Percentiles rank a stretch among this genome's conserved stretches.
These are phyloP conservation scores for Xylaria scruposa DNA, from an alignment of 495 filamentous ascomycete genomes.

Conservation along the genomic window DNA sequence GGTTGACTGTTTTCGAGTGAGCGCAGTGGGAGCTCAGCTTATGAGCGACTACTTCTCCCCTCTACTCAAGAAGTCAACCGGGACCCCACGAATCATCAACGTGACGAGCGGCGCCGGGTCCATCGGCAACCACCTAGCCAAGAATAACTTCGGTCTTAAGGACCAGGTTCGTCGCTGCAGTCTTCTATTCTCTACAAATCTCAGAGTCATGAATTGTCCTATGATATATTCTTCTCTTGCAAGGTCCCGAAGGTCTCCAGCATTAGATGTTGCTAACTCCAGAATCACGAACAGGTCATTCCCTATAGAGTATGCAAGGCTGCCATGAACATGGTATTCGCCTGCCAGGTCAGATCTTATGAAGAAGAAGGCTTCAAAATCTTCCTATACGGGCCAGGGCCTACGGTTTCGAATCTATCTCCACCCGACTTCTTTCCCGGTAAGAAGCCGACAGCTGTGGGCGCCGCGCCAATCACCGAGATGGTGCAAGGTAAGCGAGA, in stretches of 20 bases:
- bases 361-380: slow-evolving; percentile 10
- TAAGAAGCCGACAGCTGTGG: slow-evolving; percentile 8
- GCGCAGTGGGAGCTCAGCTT: slow-evolving; percentile 8
- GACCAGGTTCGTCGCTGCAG: neutral
- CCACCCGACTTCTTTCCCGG: neutral
- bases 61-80: neutral
- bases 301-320: neutral
- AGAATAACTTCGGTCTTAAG: neutral
- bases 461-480: slow-evolving; percentile 3
- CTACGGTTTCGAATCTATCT: slow-evolving; percentile 11
- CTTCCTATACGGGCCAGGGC: slow-evolving; percentile 11
- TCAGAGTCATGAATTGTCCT: neutral
- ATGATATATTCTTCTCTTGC: neutral
- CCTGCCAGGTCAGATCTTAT: neutral
- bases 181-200: neutral
- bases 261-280: neutral
- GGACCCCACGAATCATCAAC: slow-evolving; percentile 4
- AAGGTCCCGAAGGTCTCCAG: neutral
- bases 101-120: slow-evolving; percentile 13
- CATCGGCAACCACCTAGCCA: neutral
- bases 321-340: slow-evolving; percentile 10
- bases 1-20: slow-evolving; percentile 11
- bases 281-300: neutral
- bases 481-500: slow-evolving; percentile 13
- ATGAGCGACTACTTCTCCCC: slow-evolving; percentile 11